Percentiles rank a stretch among this genome's conserved stretches.
phyloP scores from a whole-genome alignment of 2,329 filamentous ascomycete species.

The Nemania diffusa region DNA sequence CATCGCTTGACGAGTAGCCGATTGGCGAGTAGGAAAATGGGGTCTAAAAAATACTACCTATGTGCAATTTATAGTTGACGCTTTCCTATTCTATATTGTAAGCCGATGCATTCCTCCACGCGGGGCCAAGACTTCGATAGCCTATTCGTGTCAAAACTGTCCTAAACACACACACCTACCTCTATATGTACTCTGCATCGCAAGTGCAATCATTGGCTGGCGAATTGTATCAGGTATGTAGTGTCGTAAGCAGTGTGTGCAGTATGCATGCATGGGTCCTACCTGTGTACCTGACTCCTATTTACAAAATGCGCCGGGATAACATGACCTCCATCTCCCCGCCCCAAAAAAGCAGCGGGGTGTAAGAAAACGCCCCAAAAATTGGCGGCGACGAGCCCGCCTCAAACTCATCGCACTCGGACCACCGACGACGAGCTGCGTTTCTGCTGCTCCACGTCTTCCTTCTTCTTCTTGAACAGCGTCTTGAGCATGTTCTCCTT shows the following conservation, averaged over 20 bases:
- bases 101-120: neutral
- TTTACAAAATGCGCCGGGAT: neutral
- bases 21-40: neutral
- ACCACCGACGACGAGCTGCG: constrained; percentile 23
- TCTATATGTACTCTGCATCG: no score
- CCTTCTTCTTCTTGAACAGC: constrained; percentile 67
- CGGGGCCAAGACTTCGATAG: constrained; percentile 7
- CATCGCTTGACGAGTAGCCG: neutral
- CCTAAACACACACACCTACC: neutral
- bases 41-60: neutral
- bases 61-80: neutral
- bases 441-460: constrained; percentile 44
- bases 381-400: neutral
- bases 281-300: neutral
- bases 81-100: neutral
- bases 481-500: constrained; percentile 68
- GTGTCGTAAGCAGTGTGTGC: neutral
- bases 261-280: neutral
- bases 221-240: neutral
- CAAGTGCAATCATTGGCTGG: neutral
- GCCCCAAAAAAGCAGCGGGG: neutral
- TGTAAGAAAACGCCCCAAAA: neutral
- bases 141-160: neutral
- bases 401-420: constrained; percentile 11
- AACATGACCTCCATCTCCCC: neutral